Evolutionary conservation across 345 rosid species (phyloP).

Genomic region (Anacardium occidentale): DNA sequence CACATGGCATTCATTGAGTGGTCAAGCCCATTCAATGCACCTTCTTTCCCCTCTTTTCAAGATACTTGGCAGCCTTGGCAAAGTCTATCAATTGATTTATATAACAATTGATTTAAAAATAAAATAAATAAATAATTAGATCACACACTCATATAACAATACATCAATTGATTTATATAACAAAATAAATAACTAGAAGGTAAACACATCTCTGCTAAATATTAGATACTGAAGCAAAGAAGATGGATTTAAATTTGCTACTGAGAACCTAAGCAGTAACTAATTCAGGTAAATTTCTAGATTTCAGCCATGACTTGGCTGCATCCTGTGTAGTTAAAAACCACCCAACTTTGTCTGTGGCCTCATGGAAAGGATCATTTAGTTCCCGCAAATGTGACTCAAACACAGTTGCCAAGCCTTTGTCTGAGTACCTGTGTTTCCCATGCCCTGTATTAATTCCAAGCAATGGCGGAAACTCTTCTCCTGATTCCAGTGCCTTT

Average conservation of each 20-base stretch:
- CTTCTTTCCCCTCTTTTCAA: too few relatives aligned
- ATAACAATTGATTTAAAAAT: too few relatives aligned
- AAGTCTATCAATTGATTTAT: too few relatives aligned
- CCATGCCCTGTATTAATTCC: constrained; percentile 97
- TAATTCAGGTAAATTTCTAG: constrained; percentile 44
- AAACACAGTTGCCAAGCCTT: constrained; percentile 61
- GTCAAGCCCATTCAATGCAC: too few relatives aligned
- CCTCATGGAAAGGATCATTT: constrained; percentile 86
- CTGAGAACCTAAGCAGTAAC: constrained; percentile 39
- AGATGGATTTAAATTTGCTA: background rate
- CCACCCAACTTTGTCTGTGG: constrained; percentile 85
- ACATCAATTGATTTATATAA: too few relatives aligned
- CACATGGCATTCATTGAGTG: too few relatives aligned
- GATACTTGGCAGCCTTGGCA: too few relatives aligned
- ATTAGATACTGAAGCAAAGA: constrained; percentile 5
- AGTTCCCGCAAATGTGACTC: constrained; percentile 80
- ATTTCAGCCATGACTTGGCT: constrained; percentile 74
- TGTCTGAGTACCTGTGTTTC: constrained; percentile 77
- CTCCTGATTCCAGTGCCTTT: constrained; percentile 52
- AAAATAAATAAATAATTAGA: too few relatives aligned
- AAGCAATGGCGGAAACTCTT: constrained; percentile 83
- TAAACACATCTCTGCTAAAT: constrained; percentile 15
- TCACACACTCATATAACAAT: too few relatives aligned
- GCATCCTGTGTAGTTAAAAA: constrained; percentile 83
- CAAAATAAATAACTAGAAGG: too few relatives aligned